phyloP scores from a whole-genome alignment of 1,284 basidiomycete genomes.

The Tilletia walkeri region DNA sequence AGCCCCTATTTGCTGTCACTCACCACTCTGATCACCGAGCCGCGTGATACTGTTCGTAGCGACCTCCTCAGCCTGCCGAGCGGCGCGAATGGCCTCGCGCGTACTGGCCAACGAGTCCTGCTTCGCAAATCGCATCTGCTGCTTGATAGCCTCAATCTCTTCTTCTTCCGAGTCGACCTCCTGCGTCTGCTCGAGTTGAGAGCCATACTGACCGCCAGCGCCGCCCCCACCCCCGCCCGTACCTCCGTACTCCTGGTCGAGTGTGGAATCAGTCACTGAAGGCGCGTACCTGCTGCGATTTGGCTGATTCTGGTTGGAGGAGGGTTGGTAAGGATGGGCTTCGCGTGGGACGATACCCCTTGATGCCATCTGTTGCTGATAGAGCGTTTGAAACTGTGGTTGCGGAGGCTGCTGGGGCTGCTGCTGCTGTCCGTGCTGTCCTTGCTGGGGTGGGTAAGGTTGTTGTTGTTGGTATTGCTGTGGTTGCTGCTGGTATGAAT shows the following conservation, averaged over 20 bases:
- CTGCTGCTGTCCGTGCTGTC: not conserved
- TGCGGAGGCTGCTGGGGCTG: not conserved
- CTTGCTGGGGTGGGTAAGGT: not conserved
- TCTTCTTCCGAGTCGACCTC: slow-evolving; percentile 73
- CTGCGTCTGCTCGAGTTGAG: slow-evolving; percentile 17
- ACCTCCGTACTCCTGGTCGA: slow-evolving; percentile 28
- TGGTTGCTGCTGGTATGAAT: not conserved
- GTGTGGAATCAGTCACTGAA: slow-evolving; percentile 1
- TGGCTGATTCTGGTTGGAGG: not conserved
- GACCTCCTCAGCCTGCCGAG: slow-evolving; percentile 92
- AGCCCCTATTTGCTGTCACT: slow-evolving; percentile 37
- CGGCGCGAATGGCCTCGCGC: slow-evolving; percentile 86
- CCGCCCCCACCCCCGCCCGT: slow-evolving; percentile 57
- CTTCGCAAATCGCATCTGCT: slow-evolving; percentile 84
- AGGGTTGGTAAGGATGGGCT: not conserved
- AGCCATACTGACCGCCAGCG: not conserved
- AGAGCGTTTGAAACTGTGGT: not conserved
- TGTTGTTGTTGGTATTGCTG: not conserved
- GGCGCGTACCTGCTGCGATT: slow-evolving; percentile 11
- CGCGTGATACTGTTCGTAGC: slow-evolving; percentile 79
- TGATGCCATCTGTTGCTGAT: not conserved
- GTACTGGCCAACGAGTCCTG: slow-evolving; percentile 89
- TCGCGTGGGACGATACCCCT: not conserved
- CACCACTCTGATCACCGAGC: slow-evolving; percentile 93
- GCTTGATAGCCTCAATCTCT: slow-evolving; percentile 93